A percentile compares a stretch with the other conserved stretches of the same genome.
These are phyloP conservation scores for Salix viminalis DNA, from an alignment of 345 rosid genomes.

Conservation along the genomic window DNA sequence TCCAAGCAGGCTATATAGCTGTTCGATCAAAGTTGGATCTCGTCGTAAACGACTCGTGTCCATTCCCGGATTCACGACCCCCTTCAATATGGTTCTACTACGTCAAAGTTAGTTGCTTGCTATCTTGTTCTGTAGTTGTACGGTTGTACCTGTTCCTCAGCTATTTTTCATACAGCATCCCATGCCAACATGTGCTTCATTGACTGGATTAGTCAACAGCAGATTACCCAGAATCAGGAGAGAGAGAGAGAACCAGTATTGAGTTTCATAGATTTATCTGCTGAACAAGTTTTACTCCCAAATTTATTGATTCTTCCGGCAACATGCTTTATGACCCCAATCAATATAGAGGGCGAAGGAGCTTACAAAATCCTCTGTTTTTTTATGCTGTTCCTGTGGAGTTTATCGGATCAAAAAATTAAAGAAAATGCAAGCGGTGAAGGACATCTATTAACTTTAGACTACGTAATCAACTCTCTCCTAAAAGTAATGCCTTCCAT, in stretches of 20 bases:
- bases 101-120: background rate
- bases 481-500: constrained; percentile 22
- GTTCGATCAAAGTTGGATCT: too few relatives aligned
- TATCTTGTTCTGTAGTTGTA: background rate
- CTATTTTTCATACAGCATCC: background rate
- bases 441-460: background rate
- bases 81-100: background rate
- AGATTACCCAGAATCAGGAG: background rate
- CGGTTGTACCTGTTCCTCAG: background rate
- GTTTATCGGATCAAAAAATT: background rate
- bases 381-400: background rate
- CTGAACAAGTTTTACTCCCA: background rate
- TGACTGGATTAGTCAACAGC: background rate
- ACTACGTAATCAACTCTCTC: background rate
- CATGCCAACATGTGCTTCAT: background rate
- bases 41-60: background rate
- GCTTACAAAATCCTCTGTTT: background rate
- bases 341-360: background rate
- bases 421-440: background rate
- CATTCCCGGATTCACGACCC: background rate
- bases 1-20: background rate
- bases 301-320: background rate
- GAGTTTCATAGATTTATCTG: background rate
- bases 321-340: background rate
- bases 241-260: background rate